Evolutionary conservation across 352 stramenopile genomes (phyloP).

Genomic region (Pythium grandisporangium): DNA sequence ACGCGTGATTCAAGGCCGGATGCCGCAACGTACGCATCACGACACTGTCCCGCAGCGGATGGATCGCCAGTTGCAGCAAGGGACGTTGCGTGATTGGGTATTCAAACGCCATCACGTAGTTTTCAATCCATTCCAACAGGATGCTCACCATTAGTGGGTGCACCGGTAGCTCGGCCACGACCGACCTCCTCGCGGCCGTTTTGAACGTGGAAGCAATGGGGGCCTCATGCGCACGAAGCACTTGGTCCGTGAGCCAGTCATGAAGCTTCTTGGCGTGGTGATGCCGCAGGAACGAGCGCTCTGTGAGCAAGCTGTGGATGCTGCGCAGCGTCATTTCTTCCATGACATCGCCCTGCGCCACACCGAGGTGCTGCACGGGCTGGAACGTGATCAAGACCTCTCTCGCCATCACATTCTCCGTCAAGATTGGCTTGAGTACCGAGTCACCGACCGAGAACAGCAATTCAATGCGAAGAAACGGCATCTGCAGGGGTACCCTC

Average conservation of each 20-base stretch:
- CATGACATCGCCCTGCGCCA: slow-evolving; percentile 23
- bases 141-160: slow-evolving; percentile 46
- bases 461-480: slow-evolving; percentile 30
- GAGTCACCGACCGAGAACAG: slow-evolving; percentile 53
- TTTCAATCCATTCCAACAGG: slow-evolving; percentile 62
- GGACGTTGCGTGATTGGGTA: slow-evolving; percentile 51
- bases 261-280: slow-evolving; percentile 45
- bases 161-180: slow-evolving; percentile 29
- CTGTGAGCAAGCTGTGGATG: slow-evolving; percentile 40
- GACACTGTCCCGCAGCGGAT: slow-evolving; percentile 25
- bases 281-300: slow-evolving; percentile 61
- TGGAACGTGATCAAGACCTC: slow-evolving; percentile 38
- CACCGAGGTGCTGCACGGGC: slow-evolving; percentile 17
- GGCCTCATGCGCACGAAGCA: slow-evolving; percentile 31
- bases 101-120: slow-evolving; percentile 69
- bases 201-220: too few relatives aligned
- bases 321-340: slow-evolving; percentile 40
- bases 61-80: slow-evolving; percentile 46
- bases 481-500: slow-evolving; percentile 1
- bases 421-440: slow-evolving; percentile 57
- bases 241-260: slow-evolving; percentile 31
- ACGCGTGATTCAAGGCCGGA: not conserved
- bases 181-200: too few relatives aligned
- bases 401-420: slow-evolving; percentile 47
- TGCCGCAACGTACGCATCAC: slow-evolving; percentile 3